A percentile compares a stretch with the other conserved stretches of the same genome.
phyloP scores from a whole-genome alignment of 495 filamentous ascomycete species.

The Sordaria brevicollis region DNA sequence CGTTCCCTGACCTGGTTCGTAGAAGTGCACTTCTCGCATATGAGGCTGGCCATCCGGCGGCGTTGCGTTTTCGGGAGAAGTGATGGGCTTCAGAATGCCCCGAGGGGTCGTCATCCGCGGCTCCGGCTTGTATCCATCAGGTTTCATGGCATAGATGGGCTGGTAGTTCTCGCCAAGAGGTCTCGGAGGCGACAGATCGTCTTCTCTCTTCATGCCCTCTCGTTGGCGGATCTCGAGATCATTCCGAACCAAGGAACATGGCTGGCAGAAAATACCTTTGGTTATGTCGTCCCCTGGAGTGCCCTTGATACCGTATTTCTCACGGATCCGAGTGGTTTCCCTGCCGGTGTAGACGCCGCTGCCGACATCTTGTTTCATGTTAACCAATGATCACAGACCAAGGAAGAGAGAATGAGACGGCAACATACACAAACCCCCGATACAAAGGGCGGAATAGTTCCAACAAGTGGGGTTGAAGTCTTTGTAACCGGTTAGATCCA shows the following conservation, averaged over 20 bases:
- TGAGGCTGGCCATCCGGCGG: background rate
- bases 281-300: conserved; percentile 9
- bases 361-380: conserved; percentile 9
- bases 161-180: conserved; percentile 14
- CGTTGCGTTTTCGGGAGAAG: background rate
- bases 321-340: conserved; percentile 11
- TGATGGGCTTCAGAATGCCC: background rate
- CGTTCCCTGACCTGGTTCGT: background rate
- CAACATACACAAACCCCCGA: conserved; percentile 7
- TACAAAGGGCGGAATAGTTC: conserved; percentile 9
- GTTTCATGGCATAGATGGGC: conserved; percentile 10
- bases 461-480: conserved; percentile 12
- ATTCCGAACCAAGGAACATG: conserved; percentile 18
- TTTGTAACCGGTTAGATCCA: conserved; percentile 11
- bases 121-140: conserved; percentile 8
- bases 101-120: conserved; percentile 5
- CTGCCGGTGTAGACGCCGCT: conserved; percentile 17
- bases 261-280: conserved; percentile 19
- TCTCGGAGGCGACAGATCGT: conserved; percentile 5
- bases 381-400: background rate
- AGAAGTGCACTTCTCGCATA: conserved; percentile 1
- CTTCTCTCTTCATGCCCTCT: conserved; percentile 1
- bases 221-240: conserved; percentile 15
- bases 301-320: conserved; percentile 15
- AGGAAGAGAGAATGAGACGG: background rate